Evolutionary conservation across 768 basidiomycete genomes (phyloP).

Genomic region (Boletus speciosus): DNA sequence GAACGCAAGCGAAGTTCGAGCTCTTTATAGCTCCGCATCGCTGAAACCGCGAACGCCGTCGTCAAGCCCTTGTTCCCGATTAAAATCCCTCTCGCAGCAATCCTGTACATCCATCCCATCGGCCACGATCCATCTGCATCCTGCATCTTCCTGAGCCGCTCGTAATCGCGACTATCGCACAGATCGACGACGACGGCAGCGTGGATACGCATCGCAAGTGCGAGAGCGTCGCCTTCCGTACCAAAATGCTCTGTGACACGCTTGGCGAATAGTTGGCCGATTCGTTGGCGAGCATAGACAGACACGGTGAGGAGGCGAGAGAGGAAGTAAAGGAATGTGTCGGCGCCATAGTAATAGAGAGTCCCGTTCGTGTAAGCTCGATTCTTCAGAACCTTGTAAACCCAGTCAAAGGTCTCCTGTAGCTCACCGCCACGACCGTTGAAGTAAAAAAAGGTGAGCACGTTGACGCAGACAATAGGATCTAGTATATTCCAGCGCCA

Average conservation of each 20-base stretch:
- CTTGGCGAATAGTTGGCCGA: constrained; percentile 12
- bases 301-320: constrained; percentile 20
- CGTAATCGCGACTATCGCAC: constrained; percentile 14
- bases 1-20: constrained; percentile 12
- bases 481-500: background rate
- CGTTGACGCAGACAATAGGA: constrained; percentile 18
- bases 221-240: constrained; percentile 16
- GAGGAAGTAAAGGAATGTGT: constrained; percentile 22
- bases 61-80: constrained; percentile 21
- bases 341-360: constrained; percentile 15
- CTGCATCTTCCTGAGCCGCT: constrained; percentile 17
- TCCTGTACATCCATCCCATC: constrained; percentile 20
- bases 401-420: constrained; percentile 21
- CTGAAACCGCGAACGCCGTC: constrained; percentile 20
- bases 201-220: constrained; percentile 18
- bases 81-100: background rate
- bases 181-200: constrained; percentile 10
- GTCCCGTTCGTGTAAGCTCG: constrained; percentile 20
- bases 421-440: constrained; percentile 19
- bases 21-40: constrained; percentile 12
- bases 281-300: constrained; percentile 10
- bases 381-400: constrained; percentile 20
- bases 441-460: constrained; percentile 19
- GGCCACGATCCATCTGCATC: constrained; percentile 22
- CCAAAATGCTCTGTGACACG: constrained; percentile 18